phyloP scores from a whole-genome alignment of 352 stramenopile genomes.

The Pythium sp. region DNA sequence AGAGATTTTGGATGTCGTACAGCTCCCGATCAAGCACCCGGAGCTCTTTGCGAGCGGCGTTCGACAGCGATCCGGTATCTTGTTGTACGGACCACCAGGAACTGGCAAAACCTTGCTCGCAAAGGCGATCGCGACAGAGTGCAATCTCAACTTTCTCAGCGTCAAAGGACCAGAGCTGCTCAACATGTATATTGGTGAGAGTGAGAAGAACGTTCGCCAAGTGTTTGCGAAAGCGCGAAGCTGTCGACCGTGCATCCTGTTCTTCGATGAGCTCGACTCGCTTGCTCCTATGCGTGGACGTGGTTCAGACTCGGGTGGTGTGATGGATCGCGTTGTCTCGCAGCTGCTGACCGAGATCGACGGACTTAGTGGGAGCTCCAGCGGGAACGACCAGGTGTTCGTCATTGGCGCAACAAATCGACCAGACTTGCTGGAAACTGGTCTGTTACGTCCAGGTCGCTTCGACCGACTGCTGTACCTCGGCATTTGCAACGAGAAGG shows the following conservation, averaged over 20 bases:
- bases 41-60: constrained; percentile 80
- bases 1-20: constrained; percentile 91
- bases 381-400: constrained; percentile 86
- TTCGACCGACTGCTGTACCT: constrained; percentile 84
- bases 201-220: constrained; percentile 94
- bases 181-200: constrained; percentile 98
- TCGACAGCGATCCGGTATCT: constrained; percentile 75
- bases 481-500: constrained; percentile 74
- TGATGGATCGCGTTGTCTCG: constrained; percentile 97
- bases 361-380: constrained; percentile 51
- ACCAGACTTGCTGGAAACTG: constrained; percentile 94
- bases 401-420: constrained; percentile 97
- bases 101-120: constrained; percentile 95
- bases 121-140: constrained; percentile 95
- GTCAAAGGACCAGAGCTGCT: constrained; percentile 96
- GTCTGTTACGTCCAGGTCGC: constrained; percentile 91
- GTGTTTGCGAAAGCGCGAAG: constrained; percentile 90
- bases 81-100: constrained; percentile 82
- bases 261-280: constrained; percentile 94
- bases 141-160: constrained; percentile 94
- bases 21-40: constrained; percentile 80
- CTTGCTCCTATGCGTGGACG: constrained; percentile 87
- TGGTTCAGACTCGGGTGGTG: constrained; percentile 84
- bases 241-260: constrained; percentile 86
- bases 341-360: constrained; percentile 96